These are phyloP conservation scores for Stellera chamaejasme DNA, from an alignment of 345 rosid genomes.

Conservation along the genomic window DNA sequence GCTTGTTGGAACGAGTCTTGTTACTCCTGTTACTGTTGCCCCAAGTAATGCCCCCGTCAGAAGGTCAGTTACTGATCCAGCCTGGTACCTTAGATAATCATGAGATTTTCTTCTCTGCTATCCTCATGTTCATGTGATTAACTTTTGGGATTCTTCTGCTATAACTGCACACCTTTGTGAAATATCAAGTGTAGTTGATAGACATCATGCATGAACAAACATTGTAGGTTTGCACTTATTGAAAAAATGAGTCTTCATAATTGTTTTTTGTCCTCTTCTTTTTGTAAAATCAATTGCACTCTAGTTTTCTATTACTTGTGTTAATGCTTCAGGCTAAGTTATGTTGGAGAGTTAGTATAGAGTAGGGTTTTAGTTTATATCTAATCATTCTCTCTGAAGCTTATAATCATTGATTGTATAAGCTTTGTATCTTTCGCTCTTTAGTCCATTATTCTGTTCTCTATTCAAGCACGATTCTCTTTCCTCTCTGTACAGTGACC, in stretches of 20 bases:
- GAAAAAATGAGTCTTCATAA: neutral
- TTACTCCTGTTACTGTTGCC: conserved; percentile 22
- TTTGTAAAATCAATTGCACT: neutral
- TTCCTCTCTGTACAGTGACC: conserved; percentile 9
- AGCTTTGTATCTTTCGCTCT: neutral
- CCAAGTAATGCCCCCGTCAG: conserved; percentile 9
- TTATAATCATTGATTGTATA: too few relatives aligned
- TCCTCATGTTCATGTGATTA: neutral
- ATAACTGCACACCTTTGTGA: neutral
- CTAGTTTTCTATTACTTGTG: neutral
- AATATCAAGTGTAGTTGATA: too few relatives aligned
- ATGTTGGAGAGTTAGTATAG: too few relatives aligned
- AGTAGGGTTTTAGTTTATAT: too few relatives aligned
- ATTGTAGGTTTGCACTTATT: too few relatives aligned
- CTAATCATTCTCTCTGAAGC: too few relatives aligned
- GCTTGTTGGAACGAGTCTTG: conserved; percentile 38
- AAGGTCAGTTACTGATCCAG: conserved; percentile 17
- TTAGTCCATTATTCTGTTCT: neutral
- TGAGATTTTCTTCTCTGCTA: neutral
- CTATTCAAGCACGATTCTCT: neutral
- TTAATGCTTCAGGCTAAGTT: too few relatives aligned
- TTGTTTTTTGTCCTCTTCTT: neutral
- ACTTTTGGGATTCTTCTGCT: neutral
- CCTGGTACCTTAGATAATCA: neutral
- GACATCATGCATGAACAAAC: neutral